Percentiles rank a stretch among this genome's conserved stretches.
Evolutionary conservation across 2,329 filamentous ascomycete genomes (phyloP).

Genomic region (Trichoderma sp.): DNA sequence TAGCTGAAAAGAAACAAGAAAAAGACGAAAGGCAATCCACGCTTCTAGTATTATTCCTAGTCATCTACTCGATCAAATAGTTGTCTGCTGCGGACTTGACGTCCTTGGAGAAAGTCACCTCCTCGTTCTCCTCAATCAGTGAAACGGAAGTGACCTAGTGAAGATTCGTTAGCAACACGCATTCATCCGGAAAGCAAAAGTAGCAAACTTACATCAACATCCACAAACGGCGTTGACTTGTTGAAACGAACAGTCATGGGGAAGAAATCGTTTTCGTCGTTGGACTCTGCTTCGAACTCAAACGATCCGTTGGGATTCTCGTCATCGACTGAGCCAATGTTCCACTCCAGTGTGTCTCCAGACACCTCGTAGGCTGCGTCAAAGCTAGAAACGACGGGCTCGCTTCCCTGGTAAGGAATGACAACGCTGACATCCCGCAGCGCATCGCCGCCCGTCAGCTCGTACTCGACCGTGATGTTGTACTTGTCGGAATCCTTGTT

Average conservation of each 20-base stretch:
- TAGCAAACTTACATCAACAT: slow-evolving; percentile 78
- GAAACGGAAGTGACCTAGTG: slow-evolving; percentile 65
- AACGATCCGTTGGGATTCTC: slow-evolving; percentile 84
- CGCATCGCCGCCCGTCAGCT: slow-evolving; percentile 77
- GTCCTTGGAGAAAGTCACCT: slow-evolving; percentile 81
- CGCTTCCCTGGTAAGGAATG: slow-evolving; percentile 82
- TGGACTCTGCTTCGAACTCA: slow-evolving; percentile 89
- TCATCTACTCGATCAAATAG: slow-evolving; percentile 71
- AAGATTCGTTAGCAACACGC: slow-evolving; percentile 29
- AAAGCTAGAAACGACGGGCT: slow-evolving; percentile 88
- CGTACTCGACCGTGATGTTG: slow-evolving; percentile 93
- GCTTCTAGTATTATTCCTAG: slow-evolving; percentile 30
- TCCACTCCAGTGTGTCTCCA: slow-evolving; percentile 92
- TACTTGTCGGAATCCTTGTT: slow-evolving; percentile 84
- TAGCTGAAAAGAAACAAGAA: slow-evolving; percentile 3
- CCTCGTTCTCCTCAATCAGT: slow-evolving; percentile 73
- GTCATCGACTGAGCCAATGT: slow-evolving; percentile 81
- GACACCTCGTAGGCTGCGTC: slow-evolving; percentile 93
- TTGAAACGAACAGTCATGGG: slow-evolving; percentile 91
- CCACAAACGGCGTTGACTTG: slow-evolving; percentile 82
- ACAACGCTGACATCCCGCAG: slow-evolving; percentile 83
- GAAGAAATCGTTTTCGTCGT: slow-evolving; percentile 94
- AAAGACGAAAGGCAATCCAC: slow-evolving; percentile 29
- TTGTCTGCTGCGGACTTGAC: slow-evolving; percentile 75
- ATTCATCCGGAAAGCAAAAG: neutral